These are phyloP conservation scores for Trifolium pratense DNA, from an alignment of 306 rosid species.

Conservation along the genomic window DNA sequence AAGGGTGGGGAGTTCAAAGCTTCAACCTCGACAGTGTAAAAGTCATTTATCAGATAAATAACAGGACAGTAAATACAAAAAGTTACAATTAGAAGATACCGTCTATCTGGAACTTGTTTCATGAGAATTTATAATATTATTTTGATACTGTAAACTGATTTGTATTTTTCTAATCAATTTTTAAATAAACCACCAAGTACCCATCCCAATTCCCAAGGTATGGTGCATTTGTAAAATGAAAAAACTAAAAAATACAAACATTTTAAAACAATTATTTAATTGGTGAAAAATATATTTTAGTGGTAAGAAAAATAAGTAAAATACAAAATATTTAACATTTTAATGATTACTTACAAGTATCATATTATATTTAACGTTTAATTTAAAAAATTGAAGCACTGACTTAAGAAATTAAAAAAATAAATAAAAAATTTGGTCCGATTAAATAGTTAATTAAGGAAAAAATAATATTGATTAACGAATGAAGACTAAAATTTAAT, in stretches of 20 bases:
- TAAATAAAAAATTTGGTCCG: background rate
- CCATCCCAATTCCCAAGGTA: background rate
- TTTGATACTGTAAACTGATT: slow-evolving; percentile 23
- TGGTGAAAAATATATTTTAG: background rate
- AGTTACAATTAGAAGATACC: slow-evolving; percentile 12
- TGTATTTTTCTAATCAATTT: background rate
- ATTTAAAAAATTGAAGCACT: background rate
- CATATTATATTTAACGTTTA: background rate
- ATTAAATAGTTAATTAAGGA: background rate
- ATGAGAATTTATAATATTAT: slow-evolving; percentile 18
- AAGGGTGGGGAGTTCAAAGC: background rate
- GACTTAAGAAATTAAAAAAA: background rate
- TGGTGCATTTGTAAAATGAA: background rate
- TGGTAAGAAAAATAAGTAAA: background rate
- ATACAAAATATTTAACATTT: background rate
- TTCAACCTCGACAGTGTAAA: slow-evolving; percentile 28
- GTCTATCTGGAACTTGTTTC: slow-evolving; percentile 21
- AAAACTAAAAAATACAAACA: background rate
- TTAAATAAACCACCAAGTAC: slow-evolving; percentile 1
- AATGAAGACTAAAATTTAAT: background rate
- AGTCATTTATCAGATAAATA: slow-evolving; percentile 36
- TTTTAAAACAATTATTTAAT: background rate
- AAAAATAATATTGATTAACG: background rate
- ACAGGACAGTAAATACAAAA: background rate
- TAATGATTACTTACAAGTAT: background rate